Evolutionary conservation across 345 rosid species (phyloP).

Genomic region (Rhizophora apiculata): DNA sequence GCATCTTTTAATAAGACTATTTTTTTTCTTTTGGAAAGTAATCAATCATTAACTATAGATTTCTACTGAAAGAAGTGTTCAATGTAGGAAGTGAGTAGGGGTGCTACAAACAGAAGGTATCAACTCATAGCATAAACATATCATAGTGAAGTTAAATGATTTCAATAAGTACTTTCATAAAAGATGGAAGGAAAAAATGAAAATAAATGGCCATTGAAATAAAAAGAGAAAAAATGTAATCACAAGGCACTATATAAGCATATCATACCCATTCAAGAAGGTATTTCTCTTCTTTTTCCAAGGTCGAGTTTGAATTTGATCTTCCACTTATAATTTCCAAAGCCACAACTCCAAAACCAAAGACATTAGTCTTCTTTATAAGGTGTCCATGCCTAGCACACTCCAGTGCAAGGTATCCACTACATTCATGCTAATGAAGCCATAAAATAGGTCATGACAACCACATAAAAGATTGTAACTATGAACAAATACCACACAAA

Average conservation of each 20-base stretch:
- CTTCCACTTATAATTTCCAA: constrained; percentile 66
- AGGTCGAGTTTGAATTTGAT: constrained; percentile 45
- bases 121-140: too few species aligned
- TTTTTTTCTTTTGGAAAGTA: too few species aligned
- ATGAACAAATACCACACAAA: background rate
- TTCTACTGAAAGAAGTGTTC: too few species aligned
- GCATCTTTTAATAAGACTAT: too few species aligned
- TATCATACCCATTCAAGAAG: constrained; percentile 70
- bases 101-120: too few species aligned
- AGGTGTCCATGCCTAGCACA: constrained; percentile 76
- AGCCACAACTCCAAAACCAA: constrained; percentile 61
- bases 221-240: too few species aligned
- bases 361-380: constrained; percentile 63
- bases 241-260: background rate
- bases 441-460: too few species aligned
- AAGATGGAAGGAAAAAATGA: background rate
- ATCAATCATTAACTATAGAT: too few species aligned
- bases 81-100: too few species aligned
- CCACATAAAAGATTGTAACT: background rate
- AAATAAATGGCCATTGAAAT: background rate
- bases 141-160: too few species aligned
- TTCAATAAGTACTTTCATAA: too few species aligned
- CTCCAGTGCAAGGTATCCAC: constrained; percentile 72
- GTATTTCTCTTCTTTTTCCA: constrained; percentile 46
- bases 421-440: background rate